Evolutionary conservation across 768 basidiomycete species (phyloP).

Genomic region (Mycena olivaceomarginata): DNA sequence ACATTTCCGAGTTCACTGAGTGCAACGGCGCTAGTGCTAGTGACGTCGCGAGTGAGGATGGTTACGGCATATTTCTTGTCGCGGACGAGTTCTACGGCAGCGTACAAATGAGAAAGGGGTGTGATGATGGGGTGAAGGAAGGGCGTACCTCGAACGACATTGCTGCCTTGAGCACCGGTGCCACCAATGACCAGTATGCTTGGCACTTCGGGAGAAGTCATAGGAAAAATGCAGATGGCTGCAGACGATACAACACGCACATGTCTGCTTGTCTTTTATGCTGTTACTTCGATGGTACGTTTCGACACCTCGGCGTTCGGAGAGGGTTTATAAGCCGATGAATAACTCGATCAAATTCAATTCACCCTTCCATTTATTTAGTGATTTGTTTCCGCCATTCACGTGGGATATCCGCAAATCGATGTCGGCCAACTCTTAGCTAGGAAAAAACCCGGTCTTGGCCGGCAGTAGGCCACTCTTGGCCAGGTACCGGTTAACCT

Average conservation of each 20-base stretch:
- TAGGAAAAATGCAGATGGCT: neutral
- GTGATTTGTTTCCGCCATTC: neutral
- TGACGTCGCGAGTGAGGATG: constrained; percentile 7
- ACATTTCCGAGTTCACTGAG: constrained; percentile 5
- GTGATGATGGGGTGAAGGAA: neutral
- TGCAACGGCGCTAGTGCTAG: neutral
- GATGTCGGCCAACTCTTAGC: neutral
- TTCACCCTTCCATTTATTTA: no score
- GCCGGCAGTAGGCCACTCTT: no score
- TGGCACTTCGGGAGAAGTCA: constrained; percentile 9
- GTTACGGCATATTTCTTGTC: constrained; percentile 11
- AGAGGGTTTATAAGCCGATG: constrained; percentile 13
- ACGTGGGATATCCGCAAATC: neutral
- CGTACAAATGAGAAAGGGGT: constrained; percentile 7
- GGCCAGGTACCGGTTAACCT: no score
- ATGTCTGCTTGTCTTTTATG: constrained; percentile 3
- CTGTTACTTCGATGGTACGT: neutral
- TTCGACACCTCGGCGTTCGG: constrained; percentile 12
- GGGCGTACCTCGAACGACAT: constrained; percentile 7
- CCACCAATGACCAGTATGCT: constrained; percentile 14
- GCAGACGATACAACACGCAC: neutral
- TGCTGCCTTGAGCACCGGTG: constrained; percentile 12
- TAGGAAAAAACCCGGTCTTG: no score
- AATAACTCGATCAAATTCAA: constrained; percentile 8
- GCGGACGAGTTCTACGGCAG: constrained; percentile 2